Evolutionary conservation across 2,329 filamentous ascomycete genomes (phyloP).

Genomic region (Chaetomiaceae sp.): DNA sequence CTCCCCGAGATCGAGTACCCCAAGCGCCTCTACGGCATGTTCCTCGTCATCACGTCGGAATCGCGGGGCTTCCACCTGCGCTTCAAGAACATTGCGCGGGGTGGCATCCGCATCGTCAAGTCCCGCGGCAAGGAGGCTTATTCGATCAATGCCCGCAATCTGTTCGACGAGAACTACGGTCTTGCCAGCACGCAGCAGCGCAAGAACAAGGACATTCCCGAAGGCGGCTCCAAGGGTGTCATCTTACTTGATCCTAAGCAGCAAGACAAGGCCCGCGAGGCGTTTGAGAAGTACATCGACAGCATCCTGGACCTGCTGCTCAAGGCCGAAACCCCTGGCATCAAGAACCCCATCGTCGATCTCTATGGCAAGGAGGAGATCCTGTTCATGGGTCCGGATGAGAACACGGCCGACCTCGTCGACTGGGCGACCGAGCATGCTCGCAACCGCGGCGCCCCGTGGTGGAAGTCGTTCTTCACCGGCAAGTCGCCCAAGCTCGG

Average conservation of each 20-base stretch:
- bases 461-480: constrained; percentile 99
- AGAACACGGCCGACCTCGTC: constrained; percentile 96
- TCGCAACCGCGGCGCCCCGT: constrained; percentile 77
- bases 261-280: constrained; percentile 86
- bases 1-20: constrained; percentile 89
- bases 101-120: constrained; percentile 98
- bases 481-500: constrained; percentile 95
- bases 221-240: constrained; percentile 96
- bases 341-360: constrained; percentile 98
- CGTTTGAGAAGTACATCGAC: constrained; percentile 99
- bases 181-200: constrained; percentile 97
- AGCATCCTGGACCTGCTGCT: constrained; percentile 93
- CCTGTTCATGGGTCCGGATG: constrained; percentile 96
- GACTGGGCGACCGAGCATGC: constrained; percentile 99
- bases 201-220: constrained; percentile 99
- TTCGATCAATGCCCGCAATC: constrained; percentile 88
- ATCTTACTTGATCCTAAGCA: constrained; percentile 90
- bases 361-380: constrained; percentile 94
- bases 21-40: constrained; percentile 94
- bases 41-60: constrained; percentile 94
- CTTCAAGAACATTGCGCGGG: constrained; percentile 94
- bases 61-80: constrained; percentile 96
- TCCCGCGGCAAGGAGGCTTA: constrained; percentile 95
- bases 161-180: constrained; percentile 99
- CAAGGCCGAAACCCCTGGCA: constrained; percentile 84